Evolutionary conservation across 1,284 basidiomycete species (phyloP).

Genomic region (Marasmius tenuissimus): DNA sequence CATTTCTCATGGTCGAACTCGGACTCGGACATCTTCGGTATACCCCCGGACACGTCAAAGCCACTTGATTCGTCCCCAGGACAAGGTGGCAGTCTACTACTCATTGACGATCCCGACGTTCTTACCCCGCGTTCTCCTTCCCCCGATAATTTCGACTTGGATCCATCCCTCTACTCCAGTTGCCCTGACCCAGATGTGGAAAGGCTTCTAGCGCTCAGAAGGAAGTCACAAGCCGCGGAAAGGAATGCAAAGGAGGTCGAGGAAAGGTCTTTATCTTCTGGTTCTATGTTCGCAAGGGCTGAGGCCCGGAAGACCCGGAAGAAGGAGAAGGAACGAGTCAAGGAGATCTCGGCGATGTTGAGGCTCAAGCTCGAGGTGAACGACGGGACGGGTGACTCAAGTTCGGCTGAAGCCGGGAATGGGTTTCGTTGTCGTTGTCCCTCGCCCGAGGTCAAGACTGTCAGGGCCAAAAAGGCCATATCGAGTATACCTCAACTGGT

Average conservation of each 20-base stretch:
- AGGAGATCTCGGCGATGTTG: slow-evolving; percentile 51
- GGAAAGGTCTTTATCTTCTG: slow-evolving; percentile 29
- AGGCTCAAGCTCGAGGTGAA: slow-evolving; percentile 43
- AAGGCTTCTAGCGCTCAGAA: slow-evolving; percentile 38
- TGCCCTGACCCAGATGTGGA: slow-evolving; percentile 39
- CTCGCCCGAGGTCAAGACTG: slow-evolving; percentile 18
- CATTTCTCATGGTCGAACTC: not conserved
- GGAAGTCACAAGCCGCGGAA: slow-evolving; percentile 38
- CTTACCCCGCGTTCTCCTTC: slow-evolving; percentile 45
- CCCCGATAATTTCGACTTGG: slow-evolving; percentile 42
- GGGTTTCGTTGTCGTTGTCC: slow-evolving; percentile 12
- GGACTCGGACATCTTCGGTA: not conserved
- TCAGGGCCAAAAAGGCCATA: slow-evolving; percentile 11
- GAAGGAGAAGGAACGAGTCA: slow-evolving; percentile 48
- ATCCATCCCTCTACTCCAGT: slow-evolving; percentile 30
- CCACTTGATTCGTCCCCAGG: not conserved
- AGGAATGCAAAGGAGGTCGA: slow-evolving; percentile 39
- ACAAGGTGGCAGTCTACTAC: slow-evolving; percentile 28
- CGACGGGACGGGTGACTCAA: slow-evolving; percentile 9
- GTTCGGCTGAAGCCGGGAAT: slow-evolving; percentile 18
- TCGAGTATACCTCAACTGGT: slow-evolving; percentile 48
- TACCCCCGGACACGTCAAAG: not conserved
- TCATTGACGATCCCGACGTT: slow-evolving; percentile 41
- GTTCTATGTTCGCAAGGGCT: slow-evolving; percentile 40
- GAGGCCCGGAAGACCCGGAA: slow-evolving; percentile 46